Evolutionary conservation across 306 rosid genomes (phyloP).

Genomic region (Sphenostylis stenocarpa): DNA sequence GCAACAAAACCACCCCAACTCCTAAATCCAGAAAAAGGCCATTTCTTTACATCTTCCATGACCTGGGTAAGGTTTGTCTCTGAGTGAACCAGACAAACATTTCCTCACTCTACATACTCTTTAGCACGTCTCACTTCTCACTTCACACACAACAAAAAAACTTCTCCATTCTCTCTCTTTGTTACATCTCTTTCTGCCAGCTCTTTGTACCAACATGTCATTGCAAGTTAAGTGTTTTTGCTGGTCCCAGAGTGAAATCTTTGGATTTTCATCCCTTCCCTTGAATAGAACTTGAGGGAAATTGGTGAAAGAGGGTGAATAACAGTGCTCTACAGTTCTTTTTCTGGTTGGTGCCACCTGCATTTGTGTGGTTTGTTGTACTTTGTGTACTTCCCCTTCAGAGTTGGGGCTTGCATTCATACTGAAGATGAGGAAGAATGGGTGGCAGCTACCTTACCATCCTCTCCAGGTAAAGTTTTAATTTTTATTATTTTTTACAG

Average conservation of each 20-base stretch:
- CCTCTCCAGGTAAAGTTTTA: slow-evolving; percentile 82
- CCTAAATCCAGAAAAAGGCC: slow-evolving; percentile 31
- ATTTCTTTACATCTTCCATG: slow-evolving; percentile 45
- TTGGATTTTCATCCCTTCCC: slow-evolving; percentile 40
- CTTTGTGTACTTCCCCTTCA: slow-evolving; percentile 10
- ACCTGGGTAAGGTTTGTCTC: slow-evolving; percentile 43
- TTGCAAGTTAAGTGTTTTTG: slow-evolving; percentile 23
- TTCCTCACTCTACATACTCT: slow-evolving; percentile 38
- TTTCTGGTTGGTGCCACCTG: slow-evolving; percentile 29
- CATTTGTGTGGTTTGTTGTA: slow-evolving; percentile 22
- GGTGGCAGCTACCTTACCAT: slow-evolving; percentile 97
- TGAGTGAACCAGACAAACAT: slow-evolving; percentile 60
- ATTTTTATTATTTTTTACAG: background rate
- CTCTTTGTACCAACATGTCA: slow-evolving; percentile 35
- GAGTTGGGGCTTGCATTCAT: slow-evolving; percentile 34
- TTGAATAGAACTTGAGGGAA: slow-evolving; percentile 14
- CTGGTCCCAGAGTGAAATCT: slow-evolving; percentile 39
- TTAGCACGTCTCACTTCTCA: background rate
- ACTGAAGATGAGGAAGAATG: slow-evolving; percentile 84
- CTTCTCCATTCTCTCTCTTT: slow-evolving; percentile 26
- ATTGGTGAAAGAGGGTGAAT: slow-evolving; percentile 37
- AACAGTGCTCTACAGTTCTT: slow-evolving; percentile 11
- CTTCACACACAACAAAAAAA: background rate
- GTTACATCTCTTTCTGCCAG: slow-evolving; percentile 53
- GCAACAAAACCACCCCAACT: slow-evolving; percentile 26